Conservation (phyloP, 2,329 filamentous ascomycete genomes). For the Pyrenophora graminea region DNA sequence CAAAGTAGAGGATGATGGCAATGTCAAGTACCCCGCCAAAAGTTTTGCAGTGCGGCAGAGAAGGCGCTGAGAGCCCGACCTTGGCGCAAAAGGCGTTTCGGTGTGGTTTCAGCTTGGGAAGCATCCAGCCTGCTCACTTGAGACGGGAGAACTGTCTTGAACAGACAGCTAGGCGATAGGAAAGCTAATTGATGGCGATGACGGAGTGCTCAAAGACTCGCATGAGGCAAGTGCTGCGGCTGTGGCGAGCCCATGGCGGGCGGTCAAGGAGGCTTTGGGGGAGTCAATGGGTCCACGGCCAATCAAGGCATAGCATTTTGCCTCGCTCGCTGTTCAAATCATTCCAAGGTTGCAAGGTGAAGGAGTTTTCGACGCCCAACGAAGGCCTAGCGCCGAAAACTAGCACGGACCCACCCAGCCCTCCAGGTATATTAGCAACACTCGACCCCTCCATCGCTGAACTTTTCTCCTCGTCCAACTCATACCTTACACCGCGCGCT, state of each 20-base stretch:
- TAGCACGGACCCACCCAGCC: constrained; percentile 9
- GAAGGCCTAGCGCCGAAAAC: constrained; percentile 18
- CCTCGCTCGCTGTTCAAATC: constrained; percentile 15
- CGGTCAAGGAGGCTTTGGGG: constrained; percentile 19
- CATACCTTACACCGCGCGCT: constrained; percentile 19
- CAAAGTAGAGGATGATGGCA: constrained; percentile 13
- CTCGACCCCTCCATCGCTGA: constrained; percentile 12
- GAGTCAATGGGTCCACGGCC: constrained; percentile 6
- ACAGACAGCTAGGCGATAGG: too few species aligned
- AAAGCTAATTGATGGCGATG: constrained; percentile 9
- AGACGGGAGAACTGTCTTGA: too few species aligned
- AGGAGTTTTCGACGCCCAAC: constrained; percentile 21
- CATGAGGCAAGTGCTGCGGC: constrained; percentile 26
- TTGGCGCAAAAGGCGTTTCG: neutral
- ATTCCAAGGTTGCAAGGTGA: constrained; percentile 10
- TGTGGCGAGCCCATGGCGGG: constrained; percentile 25
- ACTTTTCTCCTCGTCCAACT: constrained; percentile 19
- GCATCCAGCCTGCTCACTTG: neutral
- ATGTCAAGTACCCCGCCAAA: constrained; percentile 23
- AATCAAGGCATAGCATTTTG: constrained; percentile 17
- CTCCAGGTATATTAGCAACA: constrained; percentile 17
- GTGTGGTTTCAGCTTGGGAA: neutral
- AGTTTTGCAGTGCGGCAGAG: constrained; percentile 15
- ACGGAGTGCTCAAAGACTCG: constrained; percentile 18
- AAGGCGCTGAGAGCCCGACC: neutral